phyloP scores from a whole-genome alignment of 805 yeast genomes.

The Saturnispora halmiae region DNA sequence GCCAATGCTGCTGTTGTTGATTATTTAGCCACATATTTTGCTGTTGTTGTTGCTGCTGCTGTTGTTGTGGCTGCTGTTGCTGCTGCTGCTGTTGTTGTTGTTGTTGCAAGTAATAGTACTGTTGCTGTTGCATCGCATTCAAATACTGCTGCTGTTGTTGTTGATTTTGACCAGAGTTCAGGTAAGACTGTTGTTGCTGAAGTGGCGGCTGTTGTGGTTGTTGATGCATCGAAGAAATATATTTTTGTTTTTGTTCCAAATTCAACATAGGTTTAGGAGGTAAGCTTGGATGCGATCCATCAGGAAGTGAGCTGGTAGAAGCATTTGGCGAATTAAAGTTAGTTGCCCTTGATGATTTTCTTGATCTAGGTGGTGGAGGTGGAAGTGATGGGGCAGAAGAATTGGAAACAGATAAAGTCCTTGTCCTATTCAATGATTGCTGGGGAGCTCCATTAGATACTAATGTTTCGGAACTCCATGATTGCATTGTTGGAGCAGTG shows the following conservation, averaged over 20 bases:
- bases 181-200: conserved; percentile 15
- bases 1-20: conserved; percentile 4
- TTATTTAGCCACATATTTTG: not conserved
- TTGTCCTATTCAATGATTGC: conserved; percentile 16
- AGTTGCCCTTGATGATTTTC: conserved; percentile 23
- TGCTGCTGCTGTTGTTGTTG: conserved; percentile 6
- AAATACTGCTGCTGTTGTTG: conserved; percentile 14
- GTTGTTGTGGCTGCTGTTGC: conserved; percentile 1
- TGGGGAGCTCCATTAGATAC: too few relatives aligned
- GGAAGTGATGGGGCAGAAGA: conserved; percentile 17
- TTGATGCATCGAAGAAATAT: conserved; percentile 12
- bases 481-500: not conserved
- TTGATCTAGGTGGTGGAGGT: conserved; percentile 26
- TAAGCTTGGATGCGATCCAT: conserved; percentile 16
- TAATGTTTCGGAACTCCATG: conserved; percentile 23
- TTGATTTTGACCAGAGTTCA: conserved; percentile 10
- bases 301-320: not conserved
- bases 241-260: conserved; percentile 24
- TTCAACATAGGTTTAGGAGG: conserved; percentile 27
- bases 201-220: conserved; percentile 13
- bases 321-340: conserved; percentile 8
- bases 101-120: conserved; percentile 1
- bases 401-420: conserved; percentile 17
- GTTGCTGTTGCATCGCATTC: conserved; percentile 10
- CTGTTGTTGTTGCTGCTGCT: not conserved